These are phyloP conservation scores for Didymella segeticola DNA, from an alignment of 2,329 filamentous ascomycete species.

Conservation along the genomic window DNA sequence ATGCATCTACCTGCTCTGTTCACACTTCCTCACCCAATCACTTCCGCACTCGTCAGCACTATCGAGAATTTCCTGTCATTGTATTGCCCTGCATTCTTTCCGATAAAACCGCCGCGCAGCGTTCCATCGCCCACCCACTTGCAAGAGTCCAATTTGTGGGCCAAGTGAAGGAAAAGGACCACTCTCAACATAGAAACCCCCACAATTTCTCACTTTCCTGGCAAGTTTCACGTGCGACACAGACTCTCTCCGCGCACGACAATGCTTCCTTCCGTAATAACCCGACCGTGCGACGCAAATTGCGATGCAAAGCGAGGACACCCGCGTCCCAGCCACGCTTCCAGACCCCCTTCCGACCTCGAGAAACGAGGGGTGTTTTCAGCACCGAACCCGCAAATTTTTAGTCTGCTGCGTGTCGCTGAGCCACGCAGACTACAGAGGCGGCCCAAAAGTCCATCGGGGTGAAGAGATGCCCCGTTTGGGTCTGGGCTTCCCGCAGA, in stretches of 20 bases:
- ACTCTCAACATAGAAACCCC: conserved; percentile 12
- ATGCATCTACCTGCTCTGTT: background rate
- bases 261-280: conserved; percentile 9
- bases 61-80: conserved; percentile 11
- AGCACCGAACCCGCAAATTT: conserved; percentile 2
- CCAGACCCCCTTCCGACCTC: conserved; percentile 12
- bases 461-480: conserved; percentile 1
- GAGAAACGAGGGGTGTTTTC: conserved; percentile 2
- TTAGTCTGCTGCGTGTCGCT: conserved; percentile 11
- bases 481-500: conserved; percentile 20
- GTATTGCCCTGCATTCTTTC: conserved; percentile 9
- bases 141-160: background rate
- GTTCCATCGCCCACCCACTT: conserved; percentile 1
- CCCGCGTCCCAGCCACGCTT: conserved; percentile 15
- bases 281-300: conserved; percentile 6
- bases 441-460: background rate
- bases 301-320: conserved; percentile 11
- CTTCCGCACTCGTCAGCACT: conserved; percentile 10
- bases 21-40: conserved; percentile 3
- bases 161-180: conserved; percentile 2
- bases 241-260: conserved; percentile 14
- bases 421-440: conserved; percentile 14
- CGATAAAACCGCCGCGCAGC: conserved; percentile 6
- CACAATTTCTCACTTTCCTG: conserved; percentile 4
- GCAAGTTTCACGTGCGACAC: conserved; percentile 12